A percentile compares a stretch with the other conserved stretches of the same genome.
phyloP scores from a whole-genome alignment of 164 flowering plant genomes.

The Amborella trichopoda region DNA sequence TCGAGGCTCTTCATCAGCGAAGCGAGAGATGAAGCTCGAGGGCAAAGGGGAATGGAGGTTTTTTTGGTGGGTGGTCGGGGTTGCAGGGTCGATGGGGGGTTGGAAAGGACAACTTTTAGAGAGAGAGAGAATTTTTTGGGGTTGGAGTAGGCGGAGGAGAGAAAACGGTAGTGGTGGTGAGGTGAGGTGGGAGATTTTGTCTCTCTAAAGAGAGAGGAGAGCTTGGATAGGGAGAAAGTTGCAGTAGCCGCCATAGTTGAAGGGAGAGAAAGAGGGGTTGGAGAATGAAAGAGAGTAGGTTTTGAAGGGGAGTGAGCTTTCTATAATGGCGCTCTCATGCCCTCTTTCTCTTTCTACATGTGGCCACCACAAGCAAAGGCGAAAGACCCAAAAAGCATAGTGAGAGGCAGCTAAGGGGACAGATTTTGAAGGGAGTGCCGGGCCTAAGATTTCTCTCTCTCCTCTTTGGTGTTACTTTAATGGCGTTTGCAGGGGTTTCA shows the following conservation, averaged over 20 bases:
- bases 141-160: background rate
- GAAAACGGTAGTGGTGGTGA: background rate
- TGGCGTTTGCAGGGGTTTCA: too few species aligned
- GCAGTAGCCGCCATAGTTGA: background rate
- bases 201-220: too few species aligned
- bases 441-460: too few species aligned
- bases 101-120: slow-evolving; percentile 1
- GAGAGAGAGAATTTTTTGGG: background rate
- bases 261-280: background rate
- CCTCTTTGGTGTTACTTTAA: too few species aligned
- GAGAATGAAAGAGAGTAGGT: background rate
- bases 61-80: background rate
- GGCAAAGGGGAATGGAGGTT: too few species aligned
- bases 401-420: too few species aligned
- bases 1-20: slow-evolving; percentile 32
- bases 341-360: too few species aligned
- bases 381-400: too few species aligned
- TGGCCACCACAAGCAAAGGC: too few species aligned
- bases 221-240: background rate
- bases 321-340: too few species aligned
- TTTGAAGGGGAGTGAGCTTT: too few species aligned
- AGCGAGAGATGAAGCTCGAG: slow-evolving; percentile 5
- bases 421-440: too few species aligned
- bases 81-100: slow-evolving; percentile 5
- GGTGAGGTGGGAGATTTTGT: background rate